phyloP scores from a whole-genome alignment of 805 yeast genomes.

The Kazachstania psychrophila region DNA sequence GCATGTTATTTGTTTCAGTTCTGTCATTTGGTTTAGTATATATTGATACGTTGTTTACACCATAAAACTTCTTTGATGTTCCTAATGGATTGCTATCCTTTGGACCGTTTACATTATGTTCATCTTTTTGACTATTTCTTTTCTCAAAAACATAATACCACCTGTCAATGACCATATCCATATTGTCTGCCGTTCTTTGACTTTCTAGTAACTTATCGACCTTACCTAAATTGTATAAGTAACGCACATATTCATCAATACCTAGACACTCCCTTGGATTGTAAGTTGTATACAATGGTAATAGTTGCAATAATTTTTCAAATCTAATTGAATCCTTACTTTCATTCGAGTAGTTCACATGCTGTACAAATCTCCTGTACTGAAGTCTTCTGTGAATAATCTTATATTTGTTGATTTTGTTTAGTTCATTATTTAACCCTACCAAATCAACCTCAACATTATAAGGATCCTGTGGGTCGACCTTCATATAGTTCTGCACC shows the following conservation, averaged over 20 bases:
- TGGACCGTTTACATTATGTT: too few species aligned
- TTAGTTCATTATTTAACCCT: conserved; percentile 44
- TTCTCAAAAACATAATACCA: too few species aligned
- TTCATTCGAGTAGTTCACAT: conserved; percentile 50
- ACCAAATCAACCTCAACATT: conserved; percentile 45
- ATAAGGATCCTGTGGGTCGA: conserved; percentile 46
- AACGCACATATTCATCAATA: conserved; percentile 57
- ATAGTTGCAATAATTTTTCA: conserved; percentile 49
- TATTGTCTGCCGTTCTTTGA: conserved; percentile 27
- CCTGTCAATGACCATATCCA: conserved; percentile 34
- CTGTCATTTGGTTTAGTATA: too few species aligned
- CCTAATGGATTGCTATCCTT: too few species aligned
- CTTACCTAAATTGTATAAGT: conserved; percentile 48
- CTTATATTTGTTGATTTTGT: conserved; percentile 44
- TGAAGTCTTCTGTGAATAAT: conserved; percentile 44
- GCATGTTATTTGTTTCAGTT: too few species aligned
- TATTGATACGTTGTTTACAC: too few species aligned
- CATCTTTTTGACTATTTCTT: too few species aligned
- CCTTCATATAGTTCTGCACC: conserved; percentile 38
- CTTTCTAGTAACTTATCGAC: conserved; percentile 37
- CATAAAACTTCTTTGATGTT: too few species aligned
- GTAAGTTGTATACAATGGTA: conserved; percentile 71
- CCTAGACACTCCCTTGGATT: conserved; percentile 69
- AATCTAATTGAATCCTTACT: conserved; percentile 55
- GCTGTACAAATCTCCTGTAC: conserved; percentile 63